phyloP scores from a whole-genome alignment of 495 filamentous ascomycete genomes.

The Venustampulla echinocandica region DNA sequence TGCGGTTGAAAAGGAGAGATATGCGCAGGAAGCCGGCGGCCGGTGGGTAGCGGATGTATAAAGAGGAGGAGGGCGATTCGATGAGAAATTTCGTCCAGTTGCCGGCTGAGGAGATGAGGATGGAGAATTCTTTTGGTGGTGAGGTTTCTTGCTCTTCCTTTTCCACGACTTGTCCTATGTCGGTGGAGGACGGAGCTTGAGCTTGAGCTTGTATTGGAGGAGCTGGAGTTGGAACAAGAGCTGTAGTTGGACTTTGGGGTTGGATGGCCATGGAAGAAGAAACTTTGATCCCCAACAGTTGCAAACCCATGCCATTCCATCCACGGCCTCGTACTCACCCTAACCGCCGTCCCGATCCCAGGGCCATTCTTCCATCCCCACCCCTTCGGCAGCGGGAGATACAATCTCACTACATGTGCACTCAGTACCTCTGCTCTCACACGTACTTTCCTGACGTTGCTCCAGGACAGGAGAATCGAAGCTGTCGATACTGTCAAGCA shows the following conservation, averaged over 20 bases:
- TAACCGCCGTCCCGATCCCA: too few relatives aligned
- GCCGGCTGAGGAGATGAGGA: constrained; percentile 66
- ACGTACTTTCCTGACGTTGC: constrained; percentile 43
- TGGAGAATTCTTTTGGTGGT: too few relatives aligned
- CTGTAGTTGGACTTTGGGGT: constrained; percentile 48
- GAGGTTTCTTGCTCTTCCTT: too few relatives aligned
- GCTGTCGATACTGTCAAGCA: constrained; percentile 43
- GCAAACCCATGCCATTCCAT: too few relatives aligned
- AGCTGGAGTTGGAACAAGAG: constrained; percentile 44
- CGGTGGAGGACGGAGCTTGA: too few relatives aligned
- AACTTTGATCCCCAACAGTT: too few relatives aligned
- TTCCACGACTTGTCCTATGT: too few relatives aligned
- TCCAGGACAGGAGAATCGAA: constrained; percentile 49
- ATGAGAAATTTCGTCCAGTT: constrained; percentile 68
- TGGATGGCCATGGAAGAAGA: too few relatives aligned
- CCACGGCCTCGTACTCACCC: too few relatives aligned
- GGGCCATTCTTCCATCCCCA: too few relatives aligned
- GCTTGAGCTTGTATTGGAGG: too few relatives aligned
- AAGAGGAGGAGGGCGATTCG: constrained; percentile 44
- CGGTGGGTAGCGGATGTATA: constrained; percentile 44
- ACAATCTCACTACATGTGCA: constrained; percentile 49
- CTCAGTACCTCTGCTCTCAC: constrained; percentile 51
- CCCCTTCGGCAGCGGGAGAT: too few relatives aligned
- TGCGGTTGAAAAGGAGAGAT: constrained; percentile 55
- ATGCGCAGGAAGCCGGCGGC: constrained; percentile 65